Percentiles rank a stretch among this genome's conserved stretches.
phyloP scores from a whole-genome alignment of 495 filamentous ascomycete species.

The Glarea lozoyensis region DNA sequence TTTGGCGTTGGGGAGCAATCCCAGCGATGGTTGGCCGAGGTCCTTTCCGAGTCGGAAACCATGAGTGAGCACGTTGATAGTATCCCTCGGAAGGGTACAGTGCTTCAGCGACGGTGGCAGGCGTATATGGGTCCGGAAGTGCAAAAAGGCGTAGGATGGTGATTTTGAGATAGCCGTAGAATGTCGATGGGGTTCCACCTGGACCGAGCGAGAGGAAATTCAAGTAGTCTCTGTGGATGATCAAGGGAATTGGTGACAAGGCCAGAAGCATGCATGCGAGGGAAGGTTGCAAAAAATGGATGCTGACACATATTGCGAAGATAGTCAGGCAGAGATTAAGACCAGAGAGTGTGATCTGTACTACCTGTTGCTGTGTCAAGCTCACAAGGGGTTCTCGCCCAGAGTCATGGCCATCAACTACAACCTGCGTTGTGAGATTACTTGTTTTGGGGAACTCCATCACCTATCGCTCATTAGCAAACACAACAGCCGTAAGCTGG shows the following conservation, averaged over 20 bases:
- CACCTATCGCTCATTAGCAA: slow-evolving; percentile 2
- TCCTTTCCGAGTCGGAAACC: slow-evolving; percentile 50
- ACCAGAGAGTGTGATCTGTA: slow-evolving; percentile 39
- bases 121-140: slow-evolving; percentile 46
- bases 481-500: background rate
- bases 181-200: slow-evolving; percentile 69
- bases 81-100: slow-evolving; percentile 36
- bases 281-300: slow-evolving; percentile 36
- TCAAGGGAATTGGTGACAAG: slow-evolving; percentile 40
- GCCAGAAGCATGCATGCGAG: slow-evolving; percentile 39
- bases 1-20: slow-evolving; percentile 74
- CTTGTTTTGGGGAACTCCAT: slow-evolving; percentile 3
- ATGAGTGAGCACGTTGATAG: slow-evolving; percentile 23
- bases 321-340: slow-evolving; percentile 32
- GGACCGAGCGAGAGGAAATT: slow-evolving; percentile 71
- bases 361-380: slow-evolving; percentile 15
- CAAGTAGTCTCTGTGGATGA: slow-evolving; percentile 65
- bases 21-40: slow-evolving; percentile 57
- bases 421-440: slow-evolving; percentile 5
- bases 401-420: slow-evolving; percentile 7
- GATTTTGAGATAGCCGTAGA: slow-evolving; percentile 63
- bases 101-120: slow-evolving; percentile 12
- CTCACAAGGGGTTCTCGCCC: slow-evolving; percentile 2
- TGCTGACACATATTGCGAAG: slow-evolving; percentile 34
- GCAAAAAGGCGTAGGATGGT: slow-evolving; percentile 49